Base-by-base conservation (phyloP, 441 rosid species). In the Gossypium aridum region DNA sequence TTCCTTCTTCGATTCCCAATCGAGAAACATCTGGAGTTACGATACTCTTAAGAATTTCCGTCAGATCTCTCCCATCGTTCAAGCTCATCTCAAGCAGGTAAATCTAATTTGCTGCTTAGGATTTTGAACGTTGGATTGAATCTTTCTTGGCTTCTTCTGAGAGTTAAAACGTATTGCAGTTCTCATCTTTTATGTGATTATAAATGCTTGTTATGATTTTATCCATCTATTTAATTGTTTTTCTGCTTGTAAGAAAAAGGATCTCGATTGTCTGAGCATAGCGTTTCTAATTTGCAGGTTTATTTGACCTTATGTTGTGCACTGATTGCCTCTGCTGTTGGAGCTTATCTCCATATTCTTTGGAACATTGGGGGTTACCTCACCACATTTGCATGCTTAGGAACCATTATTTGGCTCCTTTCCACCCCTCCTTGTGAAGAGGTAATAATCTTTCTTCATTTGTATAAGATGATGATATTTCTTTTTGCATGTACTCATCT, bases 361-460 rank as follows among this genome's bases (percentile, higher is more conserved):
- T 92, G 87, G 92, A 94, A 94, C 71, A 88, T 92, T 4, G 97
- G 97, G 56, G 98, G 97, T 65, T 71, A 87, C 28, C 77, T 92
- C 12, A 94, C 97, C 0, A 80, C 87, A 2, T 10, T 91, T 28
- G 94, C 89, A 28, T 81, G 84, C 79, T 2, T 87, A 7, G 94
- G 92, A 71, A 77, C 87, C 80, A 87, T 90, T 6, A 63, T 53
- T 20, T 90, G 95, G 92, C 80, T 89, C 9, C 85, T 82, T 9
- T 81, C 86, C 0, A 68, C 76, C 9, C 88, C 91, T 61, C 72
- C 87, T 4, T 75, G 78, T 61, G 77, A 89, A 82, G 89, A 88
- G 82, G 92, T 85, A 83, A 12, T 20, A 54, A n/a, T 19, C 4
- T 37, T 49, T 26, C 34, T 19, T 12, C 9, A 14, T 74, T 53